A percentile compares a stretch with the other conserved stretches of the same genome.
phyloP scores from a whole-genome alignment of 192 early-diverging fungal species.

The Podochytrium sp. region DNA sequence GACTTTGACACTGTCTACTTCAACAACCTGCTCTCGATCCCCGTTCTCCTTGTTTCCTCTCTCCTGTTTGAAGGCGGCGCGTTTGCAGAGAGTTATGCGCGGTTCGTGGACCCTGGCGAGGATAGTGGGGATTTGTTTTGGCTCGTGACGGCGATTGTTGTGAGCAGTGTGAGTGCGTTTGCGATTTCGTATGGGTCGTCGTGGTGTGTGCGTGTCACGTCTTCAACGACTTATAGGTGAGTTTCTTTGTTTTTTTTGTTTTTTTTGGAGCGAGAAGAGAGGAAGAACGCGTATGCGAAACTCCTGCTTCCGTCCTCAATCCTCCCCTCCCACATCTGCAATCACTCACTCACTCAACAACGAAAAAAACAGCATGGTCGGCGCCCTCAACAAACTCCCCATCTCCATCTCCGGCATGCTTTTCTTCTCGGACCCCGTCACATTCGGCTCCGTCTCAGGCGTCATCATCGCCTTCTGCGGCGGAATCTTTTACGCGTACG shows the following conservation, averaged over 20 bases:
- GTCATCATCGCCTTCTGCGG: slow-evolving; percentile 69
- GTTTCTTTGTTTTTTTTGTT: no score
- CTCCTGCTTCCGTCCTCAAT: neutral
- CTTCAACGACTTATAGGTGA: slow-evolving; percentile 59
- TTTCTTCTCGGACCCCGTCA: slow-evolving; percentile 85
- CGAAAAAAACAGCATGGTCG: slow-evolving; percentile 76
- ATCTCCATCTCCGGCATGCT: slow-evolving; percentile 94
- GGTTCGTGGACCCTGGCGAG: slow-evolving; percentile 41
- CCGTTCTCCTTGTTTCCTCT: slow-evolving; percentile 55
- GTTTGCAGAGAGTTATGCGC: slow-evolving; percentile 10
- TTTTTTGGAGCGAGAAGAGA: no score
- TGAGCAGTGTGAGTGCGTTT: slow-evolving; percentile 86
- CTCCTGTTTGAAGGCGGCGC: slow-evolving; percentile 42
- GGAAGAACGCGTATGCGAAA: neutral
- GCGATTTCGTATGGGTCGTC: slow-evolving; percentile 84
- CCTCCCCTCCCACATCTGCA: neutral
- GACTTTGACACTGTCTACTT: slow-evolving; percentile 99
- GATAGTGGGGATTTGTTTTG: slow-evolving; percentile 13
- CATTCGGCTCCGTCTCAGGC: slow-evolving; percentile 77
- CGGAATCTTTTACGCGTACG: slow-evolving; percentile 26
- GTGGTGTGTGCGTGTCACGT: slow-evolving; percentile 77
- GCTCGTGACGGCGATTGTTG: slow-evolving; percentile 64
- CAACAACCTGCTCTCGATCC: slow-evolving; percentile 92
- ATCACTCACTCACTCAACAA: slow-evolving; percentile 9
- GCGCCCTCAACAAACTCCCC: slow-evolving; percentile 96